Base-by-base conservation (phyloP, 805 yeast genomes). In the Cyberlindnera meyerae region DNA sequence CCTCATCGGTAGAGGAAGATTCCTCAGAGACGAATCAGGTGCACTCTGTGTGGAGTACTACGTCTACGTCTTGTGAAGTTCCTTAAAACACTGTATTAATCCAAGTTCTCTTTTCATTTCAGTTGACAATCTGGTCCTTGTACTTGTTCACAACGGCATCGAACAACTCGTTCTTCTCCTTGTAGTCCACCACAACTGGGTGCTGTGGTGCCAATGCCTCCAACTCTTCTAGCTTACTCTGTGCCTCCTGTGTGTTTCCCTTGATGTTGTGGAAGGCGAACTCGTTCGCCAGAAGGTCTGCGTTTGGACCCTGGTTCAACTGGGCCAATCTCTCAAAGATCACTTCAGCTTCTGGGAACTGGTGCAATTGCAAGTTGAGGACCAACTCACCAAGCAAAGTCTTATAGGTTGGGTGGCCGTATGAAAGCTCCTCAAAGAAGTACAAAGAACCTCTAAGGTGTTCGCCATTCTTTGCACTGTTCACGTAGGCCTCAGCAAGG, bases 281-380 rank as follows among this genome's bases (percentile, higher is more conserved):
- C 53, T 78, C 71, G 55, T 82, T 78, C 31, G 87, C 83, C 27
- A 81, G 48, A 27, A 76, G 64, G 54, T 77, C 77, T 5, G 62
- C 62, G 42, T 60, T 61, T 9, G 61, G 48, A 13, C 57, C 66
- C 4, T 20, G 22, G 22, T 32, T 34, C n/a, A 66, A 62, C n/a
- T 74, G 68, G 24, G 65, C 52, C 28, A 75, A 61, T 25, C 39
- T 28, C 29, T 39, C 37, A 82, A 62, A 25, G 18, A 79, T 66
- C 44, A 84, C 85, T 41, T 73, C 72, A 8, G 96, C 89, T 62
- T 90, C 97, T 3, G 89, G 90, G 38, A 76, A 66, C 53, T 89
- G 83, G 34, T 79, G 76, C 57, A 87, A 73, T 63, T 85, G 87
- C 50, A 89, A 62, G 44, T 89, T 87, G 42, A 88, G 69, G 9